Percentiles rank a stretch among this genome's conserved stretches.
Conservation (phyloP, 2,329 filamentous ascomycete genomes). For the Penicillium aurantiogriseum region DNA sequence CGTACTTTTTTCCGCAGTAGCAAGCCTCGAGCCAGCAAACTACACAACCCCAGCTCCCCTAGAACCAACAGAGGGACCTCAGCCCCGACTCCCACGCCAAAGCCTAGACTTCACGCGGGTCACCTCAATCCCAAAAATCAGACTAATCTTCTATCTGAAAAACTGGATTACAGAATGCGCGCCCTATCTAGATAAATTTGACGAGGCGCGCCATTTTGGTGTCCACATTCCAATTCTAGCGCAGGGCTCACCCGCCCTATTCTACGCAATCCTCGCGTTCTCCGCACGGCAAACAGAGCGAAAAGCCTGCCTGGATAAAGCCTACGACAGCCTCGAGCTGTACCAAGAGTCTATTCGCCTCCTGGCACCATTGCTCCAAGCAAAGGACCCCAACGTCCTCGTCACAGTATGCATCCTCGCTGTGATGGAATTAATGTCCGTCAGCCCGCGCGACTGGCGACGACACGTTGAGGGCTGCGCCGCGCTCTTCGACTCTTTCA, state of each 20-base stretch:
- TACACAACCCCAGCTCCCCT: constrained; percentile 32
- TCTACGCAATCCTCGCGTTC: constrained; percentile 53
- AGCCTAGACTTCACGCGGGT: constrained; percentile 24
- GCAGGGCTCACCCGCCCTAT: constrained; percentile 44
- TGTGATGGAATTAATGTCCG: constrained; percentile 52
- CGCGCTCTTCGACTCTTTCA: constrained; percentile 50
- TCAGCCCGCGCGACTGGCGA: constrained; percentile 50
- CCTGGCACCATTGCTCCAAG: constrained; percentile 48
- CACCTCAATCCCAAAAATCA: constrained; percentile 33
- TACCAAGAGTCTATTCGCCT: constrained; percentile 53
- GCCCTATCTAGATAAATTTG: constrained; percentile 54
- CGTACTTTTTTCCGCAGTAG: constrained; percentile 44
- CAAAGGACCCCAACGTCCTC: constrained; percentile 50
- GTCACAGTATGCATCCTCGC: constrained; percentile 54
- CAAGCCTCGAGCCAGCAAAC: constrained; percentile 40
- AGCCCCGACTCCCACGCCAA: constrained; percentile 8
- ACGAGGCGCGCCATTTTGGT: constrained; percentile 52
- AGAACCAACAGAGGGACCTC: constrained; percentile 17
- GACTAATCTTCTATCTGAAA: constrained; percentile 42
- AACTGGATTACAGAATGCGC: constrained; percentile 38
- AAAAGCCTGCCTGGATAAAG: constrained; percentile 44
- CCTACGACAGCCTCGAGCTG: constrained; percentile 50
- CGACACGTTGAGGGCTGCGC: constrained; percentile 57
- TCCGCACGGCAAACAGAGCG: constrained; percentile 53
- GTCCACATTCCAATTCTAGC: constrained; percentile 51